Percentiles rank a stretch among this genome's conserved stretches.
Evolutionary conservation across 768 basidiomycete species (phyloP).

Genomic region (Porpolomopsis calyptriformis): DNA sequence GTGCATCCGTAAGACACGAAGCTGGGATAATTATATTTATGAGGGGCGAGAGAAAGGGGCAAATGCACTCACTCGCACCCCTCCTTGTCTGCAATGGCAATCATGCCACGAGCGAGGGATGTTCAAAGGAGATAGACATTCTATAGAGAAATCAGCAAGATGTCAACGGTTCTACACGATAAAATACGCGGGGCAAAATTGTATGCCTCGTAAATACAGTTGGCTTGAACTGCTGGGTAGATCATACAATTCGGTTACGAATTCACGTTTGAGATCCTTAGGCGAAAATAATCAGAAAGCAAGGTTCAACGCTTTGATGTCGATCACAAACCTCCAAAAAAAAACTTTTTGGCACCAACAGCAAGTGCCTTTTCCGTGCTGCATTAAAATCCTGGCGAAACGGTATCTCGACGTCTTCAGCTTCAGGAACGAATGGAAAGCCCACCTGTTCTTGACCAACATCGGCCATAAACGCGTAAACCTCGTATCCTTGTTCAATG

Average conservation of each 20-base stretch:
- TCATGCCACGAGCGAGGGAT: constrained; percentile 98
- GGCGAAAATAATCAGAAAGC: background rate
- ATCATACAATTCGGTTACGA: constrained; percentile 93
- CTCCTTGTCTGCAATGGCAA: constrained; percentile 79
- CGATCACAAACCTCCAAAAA: constrained; percentile 62
- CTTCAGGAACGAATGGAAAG: constrained; percentile 1
- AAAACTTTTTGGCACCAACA: constrained; percentile 94
- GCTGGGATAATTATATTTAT: constrained; percentile 28
- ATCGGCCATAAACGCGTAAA: constrained; percentile 94
- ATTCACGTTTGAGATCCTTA: constrained; percentile 89
- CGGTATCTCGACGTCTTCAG: constrained; percentile 3
- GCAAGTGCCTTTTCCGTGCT: constrained; percentile 79
- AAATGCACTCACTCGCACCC: constrained; percentile 77
- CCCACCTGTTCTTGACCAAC: constrained; percentile 83
- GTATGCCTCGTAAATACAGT: constrained; percentile 92
- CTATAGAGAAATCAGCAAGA: constrained; percentile 28
- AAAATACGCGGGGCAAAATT: constrained; percentile 1
- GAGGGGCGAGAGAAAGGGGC: background rate
- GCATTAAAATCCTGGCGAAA: constrained; percentile 76
- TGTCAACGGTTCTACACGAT: background rate
- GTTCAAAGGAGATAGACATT: constrained; percentile 97
- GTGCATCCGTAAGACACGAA: constrained; percentile 98
- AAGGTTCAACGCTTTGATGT: background rate
- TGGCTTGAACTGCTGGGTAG: constrained; percentile 96
- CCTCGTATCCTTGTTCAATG: constrained; percentile 96